Base-by-base conservation (phyloP, 1,284 basidiomycete species). In the Fomitiporia mediterranea region DNA sequence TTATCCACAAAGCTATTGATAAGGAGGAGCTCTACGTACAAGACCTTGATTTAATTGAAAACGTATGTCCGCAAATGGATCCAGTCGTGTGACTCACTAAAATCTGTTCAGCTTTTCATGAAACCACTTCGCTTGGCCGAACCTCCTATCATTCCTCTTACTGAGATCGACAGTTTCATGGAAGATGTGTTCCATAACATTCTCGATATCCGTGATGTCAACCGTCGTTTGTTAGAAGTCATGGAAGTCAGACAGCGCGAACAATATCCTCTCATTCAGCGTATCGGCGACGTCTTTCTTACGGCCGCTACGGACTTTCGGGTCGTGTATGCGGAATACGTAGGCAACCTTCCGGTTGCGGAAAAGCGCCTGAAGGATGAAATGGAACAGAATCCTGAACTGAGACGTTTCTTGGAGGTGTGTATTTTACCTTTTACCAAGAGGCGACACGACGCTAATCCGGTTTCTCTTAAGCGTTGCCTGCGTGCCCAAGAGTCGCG, bases 1-100 rank as follows among this genome's bases (percentile, higher is more conserved):
- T 96, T 65, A 96, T 99, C 54, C 86, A 90, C 65, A 94, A 95
- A 69, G 84, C 95, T 38, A 89, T 99, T 61, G 82, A 82, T 65
- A 89, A 92, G 61, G 96, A 99, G 70, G 86, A 91, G 64, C 86
- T 92, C 65, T 98, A 97, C 67, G 77, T 95, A 38, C 83, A 87
- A 43, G 96, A 99, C 67, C 78, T 99, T 4, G 85, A 93, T 57
- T 81, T 86, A 3, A 81, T 98, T 42, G 91, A 97, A 64, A 75
- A 78, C 4, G 85, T 89, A 60, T 32, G 77, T 67, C 19, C 7
- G 40, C 30, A 38, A 7, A 53, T 28, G 15, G 3, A 37, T 34
- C 2, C 7, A 11, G 27, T 32, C 34, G 32, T 44, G 42, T 23
- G 37, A 7, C 25, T 47, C 40, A 52, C 42, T 57, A 48, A 50